Evolutionary conservation across 495 filamentous ascomycete species (phyloP).

Genomic region (Bacidia gigantensis): DNA sequence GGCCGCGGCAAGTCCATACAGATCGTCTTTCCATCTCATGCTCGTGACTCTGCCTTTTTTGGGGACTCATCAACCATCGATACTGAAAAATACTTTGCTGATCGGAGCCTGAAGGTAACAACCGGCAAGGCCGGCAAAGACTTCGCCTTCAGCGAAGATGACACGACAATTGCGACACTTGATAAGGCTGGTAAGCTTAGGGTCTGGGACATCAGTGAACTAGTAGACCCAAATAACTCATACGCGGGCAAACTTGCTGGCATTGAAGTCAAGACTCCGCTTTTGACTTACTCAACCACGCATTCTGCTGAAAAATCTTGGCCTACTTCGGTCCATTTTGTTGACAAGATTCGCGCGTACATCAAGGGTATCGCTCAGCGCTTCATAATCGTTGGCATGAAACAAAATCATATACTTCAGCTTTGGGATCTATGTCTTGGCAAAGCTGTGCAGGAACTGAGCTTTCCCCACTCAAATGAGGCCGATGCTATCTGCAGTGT

Average conservation of each 20-base stretch:
- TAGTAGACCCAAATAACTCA: slow-evolving; percentile 46
- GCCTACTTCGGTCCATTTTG: slow-evolving; percentile 88
- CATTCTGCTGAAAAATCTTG: slow-evolving; percentile 74
- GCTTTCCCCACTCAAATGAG: slow-evolving; percentile 91
- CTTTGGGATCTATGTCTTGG: slow-evolving; percentile 94
- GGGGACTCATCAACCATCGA: slow-evolving; percentile 61
- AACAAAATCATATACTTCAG: slow-evolving; percentile 97
- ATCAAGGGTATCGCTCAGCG: slow-evolving; percentile 71
- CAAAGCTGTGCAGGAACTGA: slow-evolving; percentile 91
- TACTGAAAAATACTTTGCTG: slow-evolving; percentile 69
- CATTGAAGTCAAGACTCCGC: slow-evolving; percentile 60
- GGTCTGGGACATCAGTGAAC: slow-evolving; percentile 87
- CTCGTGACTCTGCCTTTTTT: slow-evolving; percentile 54
- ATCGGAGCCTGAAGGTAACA: slow-evolving; percentile 78
- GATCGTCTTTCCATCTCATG: slow-evolving; percentile 70
- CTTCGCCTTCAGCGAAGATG: slow-evolving; percentile 93
- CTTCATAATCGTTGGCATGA: slow-evolving; percentile 94
- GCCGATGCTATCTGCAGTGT: slow-evolving; percentile 95
- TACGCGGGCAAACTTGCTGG: slow-evolving; percentile 38
- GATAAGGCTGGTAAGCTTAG: slow-evolving; percentile 91
- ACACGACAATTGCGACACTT: slow-evolving; percentile 82
- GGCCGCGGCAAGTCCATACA: slow-evolving; percentile 92
- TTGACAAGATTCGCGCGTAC: slow-evolving; percentile 89
- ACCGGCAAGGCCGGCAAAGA: slow-evolving; percentile 98
- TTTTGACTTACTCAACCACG: slow-evolving; percentile 66